Evolutionary conservation across 495 filamentous ascomycete genomes (phyloP), one percentile per base, ranked within the genome.

Genomic region (Choiromyces venosus): DNA sequence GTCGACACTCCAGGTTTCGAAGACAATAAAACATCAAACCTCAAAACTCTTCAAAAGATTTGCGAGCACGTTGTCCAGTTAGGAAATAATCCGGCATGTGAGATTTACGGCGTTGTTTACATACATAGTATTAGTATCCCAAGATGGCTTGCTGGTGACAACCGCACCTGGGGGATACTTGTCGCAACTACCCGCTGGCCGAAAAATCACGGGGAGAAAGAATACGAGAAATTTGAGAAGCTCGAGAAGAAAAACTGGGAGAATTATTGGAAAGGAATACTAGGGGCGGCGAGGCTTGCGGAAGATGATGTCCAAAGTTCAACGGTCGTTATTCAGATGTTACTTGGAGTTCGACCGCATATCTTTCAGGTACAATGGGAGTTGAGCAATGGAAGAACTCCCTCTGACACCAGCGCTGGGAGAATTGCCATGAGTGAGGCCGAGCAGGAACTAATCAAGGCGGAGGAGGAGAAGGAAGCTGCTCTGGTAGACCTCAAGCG

Each of bases 1-100:
- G 14, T 76, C 16, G 75, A 76, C 14, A 76, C 75, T 0, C 70
- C 75, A 9, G 75, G 75, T 12, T 77, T 77, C 29, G 75, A 77
- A 7, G 75, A 76, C 40, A 46, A 61, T 25, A 61, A 61, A 9
- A 29, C 52, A 4, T 61, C n/a, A 16, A 61, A 61, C n/a, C n/a
- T 29, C 52, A 12, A 61, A 16, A 61, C n/a, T 1, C 8, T 61
- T 16, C 52, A 1, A 14, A 61, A 29, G 52, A 61, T 61, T 7
- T 61, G 52, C 52, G 52, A 61, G 52, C 16, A 61, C 52, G 16
- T 61, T 14, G 9, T 61, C n/a, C 9, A 29, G n/a, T 3, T 61
- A 5, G 52, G n/a, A 25, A 61, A 61, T 29, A 61, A 61, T 29
- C n/a, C 52, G 2, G 52, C 25, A 10, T 61, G 52, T 61, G 10